Conservation (phyloP, 495 filamentous ascomycete species). For the Xylaria venustula region DNA sequence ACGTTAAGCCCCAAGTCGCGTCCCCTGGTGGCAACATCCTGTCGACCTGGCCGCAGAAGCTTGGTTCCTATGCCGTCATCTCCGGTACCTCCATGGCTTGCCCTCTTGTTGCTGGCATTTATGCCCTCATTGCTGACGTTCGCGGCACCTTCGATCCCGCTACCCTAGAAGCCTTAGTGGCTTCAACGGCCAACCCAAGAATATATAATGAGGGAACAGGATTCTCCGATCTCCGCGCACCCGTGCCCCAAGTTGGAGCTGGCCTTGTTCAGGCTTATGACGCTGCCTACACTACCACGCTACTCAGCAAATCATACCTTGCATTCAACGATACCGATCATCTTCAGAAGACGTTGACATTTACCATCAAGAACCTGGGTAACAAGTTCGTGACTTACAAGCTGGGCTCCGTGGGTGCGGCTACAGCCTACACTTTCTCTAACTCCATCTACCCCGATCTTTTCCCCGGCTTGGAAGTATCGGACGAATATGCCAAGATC, state of each 20-base stretch:
- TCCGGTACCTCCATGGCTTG: conserved; percentile 63
- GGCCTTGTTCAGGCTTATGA: conserved; percentile 58
- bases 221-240: conserved; percentile 43
- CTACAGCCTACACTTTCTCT: conserved; percentile 45
- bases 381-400: conserved; percentile 43
- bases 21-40: conserved; percentile 56
- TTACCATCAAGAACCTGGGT: conserved; percentile 55
- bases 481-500: conserved; percentile 35
- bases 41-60: conserved; percentile 52
- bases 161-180: conserved; percentile 45
- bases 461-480: conserved; percentile 40
- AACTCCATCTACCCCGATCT: conserved; percentile 29
- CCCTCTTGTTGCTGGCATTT: conserved; percentile 53
- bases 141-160: conserved; percentile 49
- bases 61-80: conserved; percentile 53
- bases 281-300: conserved; percentile 52
- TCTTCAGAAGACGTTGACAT: conserved; percentile 44
- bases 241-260: conserved; percentile 56
- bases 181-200: conserved; percentile 43
- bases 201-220: conserved; percentile 47
- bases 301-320: conserved; percentile 51
- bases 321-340: conserved; percentile 59
- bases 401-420: conserved; percentile 41
- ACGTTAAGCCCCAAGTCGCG: conserved; percentile 53
- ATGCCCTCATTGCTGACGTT: conserved; percentile 51